phyloP scores from a whole-genome alignment of 495 filamentous ascomycete genomes.

The Terfezia boudieri region DNA sequence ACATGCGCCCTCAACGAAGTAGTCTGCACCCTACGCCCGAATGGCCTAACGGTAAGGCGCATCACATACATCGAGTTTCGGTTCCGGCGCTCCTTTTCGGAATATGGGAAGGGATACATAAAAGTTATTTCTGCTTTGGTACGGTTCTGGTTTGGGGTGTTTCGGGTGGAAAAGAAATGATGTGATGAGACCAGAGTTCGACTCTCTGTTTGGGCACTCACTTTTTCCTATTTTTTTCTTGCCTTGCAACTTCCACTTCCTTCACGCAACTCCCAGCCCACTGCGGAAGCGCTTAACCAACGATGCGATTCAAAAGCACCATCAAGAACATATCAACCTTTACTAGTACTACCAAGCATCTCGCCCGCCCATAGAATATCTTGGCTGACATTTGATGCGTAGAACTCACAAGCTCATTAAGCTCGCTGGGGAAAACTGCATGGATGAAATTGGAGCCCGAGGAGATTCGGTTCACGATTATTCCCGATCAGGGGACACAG shows the following conservation, averaged over 20 bases:
- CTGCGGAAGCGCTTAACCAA: not conserved
- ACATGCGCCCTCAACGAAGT: too few species aligned
- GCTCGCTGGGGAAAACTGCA: conserved; percentile 71
- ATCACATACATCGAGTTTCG: not conserved
- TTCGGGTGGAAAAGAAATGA: not conserved
- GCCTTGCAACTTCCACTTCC: not conserved
- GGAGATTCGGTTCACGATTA: conserved; percentile 77
- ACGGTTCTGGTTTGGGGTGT: not conserved
- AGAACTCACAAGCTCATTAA: conserved; percentile 72
- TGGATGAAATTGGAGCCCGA: conserved; percentile 81
- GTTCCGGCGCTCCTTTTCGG: not conserved
- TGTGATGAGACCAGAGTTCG: not conserved
- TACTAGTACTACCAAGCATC: conserved; percentile 33
- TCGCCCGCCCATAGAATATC: too few species aligned
- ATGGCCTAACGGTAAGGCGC: not conserved
- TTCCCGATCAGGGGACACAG: conserved; percentile 79
- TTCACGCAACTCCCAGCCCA: not conserved
- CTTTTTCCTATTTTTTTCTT: not conserved
- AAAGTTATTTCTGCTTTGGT: not conserved
- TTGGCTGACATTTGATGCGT: not conserved
- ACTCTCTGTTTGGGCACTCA: not conserved
- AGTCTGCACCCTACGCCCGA: not conserved
- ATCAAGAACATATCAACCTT: conserved; percentile 66
- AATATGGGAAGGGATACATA: not conserved
- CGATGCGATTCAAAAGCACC: conserved; percentile 61